Evolutionary conservation across 2,329 filamentous ascomycete genomes (phyloP).

Genomic region (Sarocladium oryzae): DNA sequence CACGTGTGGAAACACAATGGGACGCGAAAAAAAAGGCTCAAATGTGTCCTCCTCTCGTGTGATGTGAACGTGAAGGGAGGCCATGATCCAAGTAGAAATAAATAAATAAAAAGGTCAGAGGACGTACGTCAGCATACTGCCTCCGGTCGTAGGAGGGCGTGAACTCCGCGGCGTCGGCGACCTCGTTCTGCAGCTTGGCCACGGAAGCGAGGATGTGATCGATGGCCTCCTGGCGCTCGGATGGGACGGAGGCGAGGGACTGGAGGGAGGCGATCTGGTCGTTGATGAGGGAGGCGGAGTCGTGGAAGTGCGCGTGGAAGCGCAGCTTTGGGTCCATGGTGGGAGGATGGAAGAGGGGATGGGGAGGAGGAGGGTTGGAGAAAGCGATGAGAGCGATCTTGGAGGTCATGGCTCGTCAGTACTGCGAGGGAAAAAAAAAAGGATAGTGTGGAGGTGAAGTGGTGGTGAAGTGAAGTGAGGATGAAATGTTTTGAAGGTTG

Average conservation of each 20-base stretch:
- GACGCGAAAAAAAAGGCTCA: no score
- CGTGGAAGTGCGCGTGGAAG: constrained; percentile 80
- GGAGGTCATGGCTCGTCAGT: not conserved
- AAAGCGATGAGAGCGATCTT: not conserved
- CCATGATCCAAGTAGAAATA: no score
- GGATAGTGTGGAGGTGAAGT: not conserved
- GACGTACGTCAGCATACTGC: constrained; percentile 67
- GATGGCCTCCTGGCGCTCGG: constrained; percentile 73
- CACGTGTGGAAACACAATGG: no score
- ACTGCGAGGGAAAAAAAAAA: not conserved
- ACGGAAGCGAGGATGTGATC: constrained; percentile 77
- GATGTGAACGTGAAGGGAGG: not conserved
- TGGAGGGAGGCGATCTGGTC: constrained; percentile 66
- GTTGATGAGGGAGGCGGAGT: constrained; percentile 67
- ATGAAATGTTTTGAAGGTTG: no score
- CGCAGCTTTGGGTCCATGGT: constrained; percentile 55
- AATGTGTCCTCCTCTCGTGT: no score
- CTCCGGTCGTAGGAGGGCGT: constrained; percentile 87
- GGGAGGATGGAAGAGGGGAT: constrained; percentile 7
- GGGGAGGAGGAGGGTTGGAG: not conserved
- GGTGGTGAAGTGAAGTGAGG: not conserved
- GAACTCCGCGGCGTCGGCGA: constrained; percentile 75
- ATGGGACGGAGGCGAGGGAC: constrained; percentile 53
- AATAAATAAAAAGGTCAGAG: no score
- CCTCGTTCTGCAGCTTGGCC: constrained; percentile 71